Conservation (phyloP, 768 basidiomycete genomes). For the Boletus sp. region DNA sequence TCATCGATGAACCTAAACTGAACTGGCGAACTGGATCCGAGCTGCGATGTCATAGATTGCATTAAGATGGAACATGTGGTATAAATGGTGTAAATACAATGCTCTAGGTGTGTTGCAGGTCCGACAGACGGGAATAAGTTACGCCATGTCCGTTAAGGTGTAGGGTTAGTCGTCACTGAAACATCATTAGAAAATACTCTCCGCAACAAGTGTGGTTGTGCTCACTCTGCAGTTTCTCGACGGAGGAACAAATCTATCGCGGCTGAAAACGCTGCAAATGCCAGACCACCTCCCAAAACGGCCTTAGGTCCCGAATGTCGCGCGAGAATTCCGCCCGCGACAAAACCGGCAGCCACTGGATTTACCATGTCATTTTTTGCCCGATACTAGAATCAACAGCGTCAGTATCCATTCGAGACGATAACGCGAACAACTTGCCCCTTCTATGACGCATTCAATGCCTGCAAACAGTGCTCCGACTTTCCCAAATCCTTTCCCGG, state of each 20-base stretch:
- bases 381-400: conserved; percentile 62
- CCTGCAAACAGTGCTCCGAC: conserved; percentile 94
- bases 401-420: not conserved
- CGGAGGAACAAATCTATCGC: conserved; percentile 83
- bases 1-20: not conserved
- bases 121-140: conserved; percentile 17
- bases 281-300: conserved; percentile 81
- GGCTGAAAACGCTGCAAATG: conserved; percentile 91
- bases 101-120: conserved; percentile 10
- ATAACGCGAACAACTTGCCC: conserved; percentile 51
- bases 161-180: conserved; percentile 39
- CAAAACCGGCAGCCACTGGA: conserved; percentile 80
- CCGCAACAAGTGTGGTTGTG: conserved; percentile 1
- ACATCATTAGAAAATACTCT: conserved; percentile 3
- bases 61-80: conserved; percentile 13
- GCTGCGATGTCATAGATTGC: conserved; percentile 5
- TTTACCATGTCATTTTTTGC: conserved; percentile 96
- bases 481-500: conserved; percentile 90
- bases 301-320: conserved; percentile 84
- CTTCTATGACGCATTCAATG: conserved; percentile 92
- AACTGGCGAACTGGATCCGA: not conserved
- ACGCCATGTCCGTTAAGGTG: not conserved
- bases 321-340: conserved; percentile 86
- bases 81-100: conserved; percentile 18
- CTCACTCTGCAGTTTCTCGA: conserved; percentile 77